Percentiles rank a stretch among this genome's conserved stretches.
phyloP scores from a whole-genome alignment of 495 filamentous ascomycete species.

The Neurospora sp. region DNA sequence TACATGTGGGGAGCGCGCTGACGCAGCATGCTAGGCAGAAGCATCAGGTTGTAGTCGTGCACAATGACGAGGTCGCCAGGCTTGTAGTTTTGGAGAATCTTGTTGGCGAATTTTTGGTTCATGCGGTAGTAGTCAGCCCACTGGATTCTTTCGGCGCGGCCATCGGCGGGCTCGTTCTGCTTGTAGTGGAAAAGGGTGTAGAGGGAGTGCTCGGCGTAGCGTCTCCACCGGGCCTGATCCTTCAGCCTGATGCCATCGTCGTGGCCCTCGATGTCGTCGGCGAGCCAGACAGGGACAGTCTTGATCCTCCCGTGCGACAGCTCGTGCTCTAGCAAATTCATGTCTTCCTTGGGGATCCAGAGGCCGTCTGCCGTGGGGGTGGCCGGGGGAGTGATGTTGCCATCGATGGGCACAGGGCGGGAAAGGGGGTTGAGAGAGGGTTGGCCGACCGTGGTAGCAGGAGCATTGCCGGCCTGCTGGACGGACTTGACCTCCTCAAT shows the following conservation, averaged over 20 bases:
- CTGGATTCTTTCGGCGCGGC: slow-evolving; percentile 63
- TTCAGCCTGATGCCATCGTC: slow-evolving; percentile 58
- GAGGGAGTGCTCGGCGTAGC: slow-evolving; percentile 80
- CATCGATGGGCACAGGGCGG: slow-evolving; percentile 62
- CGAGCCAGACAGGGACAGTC: slow-evolving; percentile 77
- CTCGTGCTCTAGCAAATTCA: slow-evolving; percentile 55
- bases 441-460: slow-evolving; percentile 29
- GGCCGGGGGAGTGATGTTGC: slow-evolving; percentile 38
- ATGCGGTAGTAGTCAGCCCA: slow-evolving; percentile 85
- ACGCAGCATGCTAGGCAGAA: slow-evolving; percentile 75
- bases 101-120: slow-evolving; percentile 80
- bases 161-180: slow-evolving; percentile 77
- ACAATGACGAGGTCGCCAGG: slow-evolving; percentile 85
- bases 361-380: slow-evolving; percentile 53
- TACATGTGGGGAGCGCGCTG: slow-evolving; percentile 75
- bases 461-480: slow-evolving; percentile 31
- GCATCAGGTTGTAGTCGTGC: slow-evolving; percentile 84
- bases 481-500: slow-evolving; percentile 47
- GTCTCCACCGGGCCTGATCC: slow-evolving; percentile 72
- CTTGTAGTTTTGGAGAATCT: slow-evolving; percentile 74
- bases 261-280: slow-evolving; percentile 53
- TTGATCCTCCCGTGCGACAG: slow-evolving; percentile 51
- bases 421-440: slow-evolving; percentile 49
- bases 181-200: slow-evolving; percentile 92
- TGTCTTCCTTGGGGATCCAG: slow-evolving; percentile 53